phyloP scores from a whole-genome alignment of 768 basidiomycete species.

The Collybia nuda region DNA sequence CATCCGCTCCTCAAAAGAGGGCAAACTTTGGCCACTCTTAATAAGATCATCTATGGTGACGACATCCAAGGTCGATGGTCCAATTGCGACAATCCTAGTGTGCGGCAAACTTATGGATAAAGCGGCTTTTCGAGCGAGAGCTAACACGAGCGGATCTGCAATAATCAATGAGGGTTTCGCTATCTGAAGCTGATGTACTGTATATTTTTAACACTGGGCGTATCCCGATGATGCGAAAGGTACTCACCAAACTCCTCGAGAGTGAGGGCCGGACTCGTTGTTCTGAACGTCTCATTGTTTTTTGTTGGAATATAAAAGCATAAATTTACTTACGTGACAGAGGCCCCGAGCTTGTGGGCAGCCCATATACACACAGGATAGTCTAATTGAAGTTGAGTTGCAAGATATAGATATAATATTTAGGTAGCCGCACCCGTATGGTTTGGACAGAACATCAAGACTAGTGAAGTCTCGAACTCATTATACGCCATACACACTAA shows the following conservation, averaged over 20 bases:
- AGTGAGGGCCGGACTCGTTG: background rate
- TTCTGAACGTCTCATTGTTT: too few relatives aligned
- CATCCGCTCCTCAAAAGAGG: constrained; percentile 47
- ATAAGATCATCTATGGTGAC: constrained; percentile 48
- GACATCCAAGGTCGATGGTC: constrained; percentile 4
- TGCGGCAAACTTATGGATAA: constrained; percentile 31
- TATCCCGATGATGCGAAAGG: constrained; percentile 37
- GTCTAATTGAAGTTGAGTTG: constrained; percentile 68
- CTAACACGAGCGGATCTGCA: constrained; percentile 42
- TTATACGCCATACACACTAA: too few relatives aligned
- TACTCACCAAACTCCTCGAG: background rate
- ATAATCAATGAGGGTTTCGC: constrained; percentile 50
- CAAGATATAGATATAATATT: constrained; percentile 47
- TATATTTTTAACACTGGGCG: too few relatives aligned
- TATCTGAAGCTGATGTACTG: constrained; percentile 52
- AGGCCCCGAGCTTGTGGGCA: constrained; percentile 52
- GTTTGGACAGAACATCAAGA: background rate
- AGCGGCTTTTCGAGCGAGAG: constrained; percentile 42
- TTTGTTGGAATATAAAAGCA: background rate
- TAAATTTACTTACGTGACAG: constrained; percentile 47
- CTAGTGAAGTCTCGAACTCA: too few relatives aligned
- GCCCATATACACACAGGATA: constrained; percentile 59
- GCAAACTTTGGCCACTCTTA: constrained; percentile 39
- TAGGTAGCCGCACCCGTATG: background rate
- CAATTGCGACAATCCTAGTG: constrained; percentile 44